These are phyloP conservation scores for Microstegium vimineum DNA, from an alignment of 176 grass and related monocot genomes.

Conservation along the genomic window DNA sequence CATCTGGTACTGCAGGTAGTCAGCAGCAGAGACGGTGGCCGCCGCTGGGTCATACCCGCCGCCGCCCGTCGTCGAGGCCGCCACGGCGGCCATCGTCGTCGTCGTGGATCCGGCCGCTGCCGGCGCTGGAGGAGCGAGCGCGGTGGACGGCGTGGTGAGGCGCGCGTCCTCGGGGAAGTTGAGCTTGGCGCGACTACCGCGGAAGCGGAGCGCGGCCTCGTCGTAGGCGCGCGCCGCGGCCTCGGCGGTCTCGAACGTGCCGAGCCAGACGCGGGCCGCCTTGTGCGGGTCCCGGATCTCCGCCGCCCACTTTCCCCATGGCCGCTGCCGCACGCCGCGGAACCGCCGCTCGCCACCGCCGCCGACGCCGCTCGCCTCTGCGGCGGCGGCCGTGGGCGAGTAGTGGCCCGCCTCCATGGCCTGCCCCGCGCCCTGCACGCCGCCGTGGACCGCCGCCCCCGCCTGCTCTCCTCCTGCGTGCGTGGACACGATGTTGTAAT, in stretches of 20 bases:
- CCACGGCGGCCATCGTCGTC: not conserved
- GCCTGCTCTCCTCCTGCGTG: constrained; percentile 1
- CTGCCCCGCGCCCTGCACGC: not conserved
- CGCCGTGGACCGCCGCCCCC: too few relatives aligned
- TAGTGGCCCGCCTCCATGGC: constrained; percentile 48
- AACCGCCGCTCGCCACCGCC: constrained; percentile 38
- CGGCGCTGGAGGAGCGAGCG: not conserved
- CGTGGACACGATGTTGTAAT: not conserved
- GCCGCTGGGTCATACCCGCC: constrained; percentile 18
- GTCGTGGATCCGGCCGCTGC: not conserved
- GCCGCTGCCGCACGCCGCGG: constrained; percentile 90
- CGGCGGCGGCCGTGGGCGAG: constrained; percentile 25
- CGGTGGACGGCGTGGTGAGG: constrained; percentile 13
- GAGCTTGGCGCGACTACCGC: constrained; percentile 90
- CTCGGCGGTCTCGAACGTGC: constrained; percentile 94
- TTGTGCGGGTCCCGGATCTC: constrained; percentile 96
- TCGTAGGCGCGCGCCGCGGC: constrained; percentile 93
- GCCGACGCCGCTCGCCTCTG: not conserved
- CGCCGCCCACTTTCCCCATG: constrained; percentile 99
- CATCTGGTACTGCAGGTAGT: constrained; percentile 55
- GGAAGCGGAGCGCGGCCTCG: constrained; percentile 83
- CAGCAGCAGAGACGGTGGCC: not conserved
- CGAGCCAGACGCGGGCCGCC: constrained; percentile 89
- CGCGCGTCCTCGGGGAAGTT: constrained; percentile 96
- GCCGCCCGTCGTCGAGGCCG: not conserved